Base-by-base conservation (phyloP, 1,284 basidiomycete species). In the Leccinum insigne region DNA sequence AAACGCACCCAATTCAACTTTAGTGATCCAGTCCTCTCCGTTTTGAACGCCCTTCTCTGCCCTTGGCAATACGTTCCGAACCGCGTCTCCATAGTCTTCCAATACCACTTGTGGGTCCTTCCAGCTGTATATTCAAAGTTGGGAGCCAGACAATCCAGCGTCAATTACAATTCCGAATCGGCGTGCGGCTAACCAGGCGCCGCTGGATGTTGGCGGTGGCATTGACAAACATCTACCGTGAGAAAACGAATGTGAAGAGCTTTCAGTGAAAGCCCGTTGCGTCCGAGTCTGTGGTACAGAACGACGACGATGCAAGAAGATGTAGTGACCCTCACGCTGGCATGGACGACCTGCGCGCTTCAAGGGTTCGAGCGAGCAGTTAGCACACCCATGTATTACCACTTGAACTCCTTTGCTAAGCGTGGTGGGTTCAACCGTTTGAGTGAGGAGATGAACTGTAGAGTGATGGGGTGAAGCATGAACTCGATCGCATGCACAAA, bases 41-140 rank as follows among this genome's bases (percentile, higher is more conserved):
- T 83, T 79, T 70, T 87, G 86, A 1, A 94, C 93, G 7, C 97
- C 97, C 76, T 97, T 99, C 78, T 96, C 96, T 18, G 99, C 93
- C 70, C 87, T 87, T 26, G 95, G 95, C 29, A 99, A 79, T 16
- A 79, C 77, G 66, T 81, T 76, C 13, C 81, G 80, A 4, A 85
- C 80, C 14, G 77, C 73, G 63, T 81, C 81, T 56, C 80, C 84
- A 63, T 83, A 78, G 52, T 82, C 79, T 61, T 82, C 70, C 5
- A 80, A 77, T 23, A 86, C 79, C 14, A 84, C 78, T 63, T 86
- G 84, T 18, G 95, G 89, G 77, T 98, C 93, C 69, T 86, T 89
- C 97, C 97, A 99, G 74, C 94, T 96, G 82, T 99, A 99, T 70
- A 99, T 95, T 79, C 98, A 96, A 59, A 99, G 84, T 60, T 98